These are phyloP conservation scores for Carex kokanica DNA, from an alignment of 176 grass and related monocot species.

Conservation along the genomic window DNA sequence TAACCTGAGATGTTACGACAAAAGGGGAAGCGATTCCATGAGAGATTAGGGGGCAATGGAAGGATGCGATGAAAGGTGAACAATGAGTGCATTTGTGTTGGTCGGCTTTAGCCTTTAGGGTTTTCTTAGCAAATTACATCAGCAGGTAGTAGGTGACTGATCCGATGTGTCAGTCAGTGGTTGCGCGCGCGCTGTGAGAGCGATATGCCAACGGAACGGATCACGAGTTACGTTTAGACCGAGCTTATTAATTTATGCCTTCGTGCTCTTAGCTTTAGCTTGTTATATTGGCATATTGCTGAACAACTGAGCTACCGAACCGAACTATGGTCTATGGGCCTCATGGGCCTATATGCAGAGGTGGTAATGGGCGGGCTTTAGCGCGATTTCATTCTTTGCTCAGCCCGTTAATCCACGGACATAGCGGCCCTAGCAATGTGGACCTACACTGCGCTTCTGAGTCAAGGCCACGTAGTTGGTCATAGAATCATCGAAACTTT, in stretches of 20 bases:
- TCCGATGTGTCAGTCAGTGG: constrained; percentile 3
- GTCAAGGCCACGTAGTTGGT: no score
- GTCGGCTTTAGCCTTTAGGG: not conserved
- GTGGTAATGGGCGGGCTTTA: no score
- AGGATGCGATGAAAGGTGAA: not conserved
- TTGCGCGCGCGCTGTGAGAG: not conserved
- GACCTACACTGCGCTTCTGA: no score
- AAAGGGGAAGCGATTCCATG: not conserved
- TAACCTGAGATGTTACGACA: constrained; percentile 21
- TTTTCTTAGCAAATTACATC: not conserved
- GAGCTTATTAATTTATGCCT: not conserved
- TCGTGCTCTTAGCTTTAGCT: not conserved
- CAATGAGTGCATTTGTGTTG: not conserved
- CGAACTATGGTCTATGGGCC: no score
- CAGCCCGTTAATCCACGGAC: no score
- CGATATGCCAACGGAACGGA: not conserved
- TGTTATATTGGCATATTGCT: no score
- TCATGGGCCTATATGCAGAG: no score
- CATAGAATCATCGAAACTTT: no score
- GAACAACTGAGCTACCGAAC: no score
- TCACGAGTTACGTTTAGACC: not conserved
- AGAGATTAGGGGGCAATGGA: not conserved
- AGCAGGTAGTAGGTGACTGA: not conserved
- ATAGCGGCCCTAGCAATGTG: no score
- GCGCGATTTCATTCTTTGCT: no score